Evolutionary conservation across 495 filamentous ascomycete species (phyloP).

Genomic region (Xylaria grammica): DNA sequence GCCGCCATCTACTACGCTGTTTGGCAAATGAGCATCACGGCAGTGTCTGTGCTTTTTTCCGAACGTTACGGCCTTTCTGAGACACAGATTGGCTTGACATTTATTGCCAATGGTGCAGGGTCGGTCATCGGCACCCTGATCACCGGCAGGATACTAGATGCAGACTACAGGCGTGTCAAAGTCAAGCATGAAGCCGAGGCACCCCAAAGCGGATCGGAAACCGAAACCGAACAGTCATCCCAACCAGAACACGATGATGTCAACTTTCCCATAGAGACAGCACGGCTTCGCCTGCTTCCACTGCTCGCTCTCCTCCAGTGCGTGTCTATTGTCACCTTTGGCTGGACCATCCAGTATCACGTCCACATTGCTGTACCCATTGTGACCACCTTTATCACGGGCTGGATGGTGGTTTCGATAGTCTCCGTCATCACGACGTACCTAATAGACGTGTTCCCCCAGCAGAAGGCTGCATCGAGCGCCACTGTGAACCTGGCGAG

Average conservation of each 20-base stretch:
- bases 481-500: conserved; percentile 48
- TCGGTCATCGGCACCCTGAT: conserved; percentile 56
- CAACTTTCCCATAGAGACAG: conserved; percentile 47
- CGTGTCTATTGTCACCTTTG: conserved; percentile 43
- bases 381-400: conserved; percentile 45
- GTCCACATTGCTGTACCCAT: conserved; percentile 43
- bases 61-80: conserved; percentile 48
- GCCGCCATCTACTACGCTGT: conserved; percentile 58
- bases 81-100: conserved; percentile 56
- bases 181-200: conserved; percentile 30
- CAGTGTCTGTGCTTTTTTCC: conserved; percentile 57
- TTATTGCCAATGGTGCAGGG: conserved; percentile 57
- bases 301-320: conserved; percentile 39
- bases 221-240: not conserved
- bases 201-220: conserved; percentile 17
- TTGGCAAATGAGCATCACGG: conserved; percentile 63
- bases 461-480: conserved; percentile 42
- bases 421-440: conserved; percentile 47
- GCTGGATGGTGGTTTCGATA: conserved; percentile 46
- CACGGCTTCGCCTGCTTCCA: conserved; percentile 41
- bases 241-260: conserved; percentile 20
- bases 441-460: conserved; percentile 47
- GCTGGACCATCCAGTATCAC: conserved; percentile 40
- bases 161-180: conserved; percentile 47
- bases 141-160: conserved; percentile 52